These are phyloP conservation scores for Trichoderma virens DNA, from an alignment of 495 filamentous ascomycete genomes.

Conservation along the genomic window DNA sequence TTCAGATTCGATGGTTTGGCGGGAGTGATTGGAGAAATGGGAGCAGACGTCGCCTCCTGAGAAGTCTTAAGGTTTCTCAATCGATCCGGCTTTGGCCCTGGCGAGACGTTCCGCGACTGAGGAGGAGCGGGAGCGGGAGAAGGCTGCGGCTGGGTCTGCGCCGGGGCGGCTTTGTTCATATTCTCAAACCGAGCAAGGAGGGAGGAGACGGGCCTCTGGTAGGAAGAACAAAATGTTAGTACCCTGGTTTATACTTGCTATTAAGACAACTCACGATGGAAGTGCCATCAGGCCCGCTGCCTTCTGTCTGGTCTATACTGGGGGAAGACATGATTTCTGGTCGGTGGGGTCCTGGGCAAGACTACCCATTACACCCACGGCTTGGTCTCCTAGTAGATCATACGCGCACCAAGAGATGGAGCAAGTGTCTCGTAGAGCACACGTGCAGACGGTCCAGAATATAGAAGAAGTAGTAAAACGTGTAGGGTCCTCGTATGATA, in stretches of 20 bases:
- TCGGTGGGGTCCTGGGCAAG: slow-evolving; percentile 20
- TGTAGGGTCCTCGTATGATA: not conserved
- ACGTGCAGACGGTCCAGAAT: not conserved
- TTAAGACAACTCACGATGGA: slow-evolving; percentile 43
- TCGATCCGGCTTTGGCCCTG: slow-evolving; percentile 30
- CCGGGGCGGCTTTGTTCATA: slow-evolving; percentile 50
- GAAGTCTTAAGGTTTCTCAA: slow-evolving; percentile 39
- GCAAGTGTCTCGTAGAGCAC: not conserved
- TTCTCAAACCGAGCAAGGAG: slow-evolving; percentile 89
- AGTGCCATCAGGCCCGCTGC: slow-evolving; percentile 47
- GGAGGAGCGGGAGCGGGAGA: slow-evolving; percentile 25
- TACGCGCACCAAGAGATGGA: not conserved
- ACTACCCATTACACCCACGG: slow-evolving; percentile 26
- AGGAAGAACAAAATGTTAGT: slow-evolving; percentile 19
- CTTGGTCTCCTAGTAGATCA: slow-evolving; percentile 2
- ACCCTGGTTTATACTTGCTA: not conserved
- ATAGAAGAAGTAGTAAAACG: not conserved
- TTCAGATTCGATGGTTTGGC: slow-evolving; percentile 16
- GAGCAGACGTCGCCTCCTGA: slow-evolving; percentile 46
- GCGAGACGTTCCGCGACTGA: slow-evolving; percentile 27
- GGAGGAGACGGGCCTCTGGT: slow-evolving; percentile 76
- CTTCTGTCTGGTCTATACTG: slow-evolving; percentile 33
- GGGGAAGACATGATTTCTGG: slow-evolving; percentile 23
- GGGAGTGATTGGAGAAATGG: slow-evolving; percentile 28
- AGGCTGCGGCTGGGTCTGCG: slow-evolving; percentile 15